Base-by-base conservation (phyloP, 179 eudicot genomes). In the Beta corolliflora region DNA sequence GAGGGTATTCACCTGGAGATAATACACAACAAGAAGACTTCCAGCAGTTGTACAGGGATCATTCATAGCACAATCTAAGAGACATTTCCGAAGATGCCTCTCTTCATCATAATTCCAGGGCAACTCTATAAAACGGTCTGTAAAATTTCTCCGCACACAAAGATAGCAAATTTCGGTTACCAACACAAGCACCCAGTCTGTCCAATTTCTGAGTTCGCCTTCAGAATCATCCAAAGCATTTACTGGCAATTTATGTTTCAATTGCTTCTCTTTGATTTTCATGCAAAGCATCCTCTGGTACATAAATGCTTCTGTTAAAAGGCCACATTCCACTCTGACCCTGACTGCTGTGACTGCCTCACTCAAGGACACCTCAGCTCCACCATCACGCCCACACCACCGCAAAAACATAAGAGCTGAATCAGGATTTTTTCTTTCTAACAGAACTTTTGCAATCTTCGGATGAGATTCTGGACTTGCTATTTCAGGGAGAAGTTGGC, bases 371-470 rank as follows among this genome's bases (percentile, higher is more conserved):
- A 86, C 79, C 80, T 88, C 87, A 77, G 92, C 77, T 68, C 91
- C 91, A 77, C 89, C 88, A 84, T 96, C 99, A 86, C 83, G 90
- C 64, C 99, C 97, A 77, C 91, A 91, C 93, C 94, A 94, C 77
- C 99, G 89, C 81, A 96, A 81, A 87, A 91, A 94, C 99, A 94
- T 94, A 83, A 96, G 96, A 78, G 99, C 98, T 80, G 93, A 91
- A 90, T 96, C 97, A 74, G 98, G 91, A 83, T 88, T 86, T 84
- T 89, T 87, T 84, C 98, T 89, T 86, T 96, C 99, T 76, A 96
- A 85, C 78, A 96, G 83, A 81, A 92, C 95, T 87, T 90, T 91
- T 56, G 95, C 97, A 63, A 96, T 91, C 87, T 96, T 96, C 69
- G 99, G 99, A 89, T 96, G 99, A 73, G 95, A 90, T 64, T 92